A percentile compares a stretch with the other conserved stretches of the same genome.
These are phyloP conservation scores for Cyclaneusma minus DNA, from an alignment of 2,329 filamentous ascomycete species.

Conservation along the genomic window DNA sequence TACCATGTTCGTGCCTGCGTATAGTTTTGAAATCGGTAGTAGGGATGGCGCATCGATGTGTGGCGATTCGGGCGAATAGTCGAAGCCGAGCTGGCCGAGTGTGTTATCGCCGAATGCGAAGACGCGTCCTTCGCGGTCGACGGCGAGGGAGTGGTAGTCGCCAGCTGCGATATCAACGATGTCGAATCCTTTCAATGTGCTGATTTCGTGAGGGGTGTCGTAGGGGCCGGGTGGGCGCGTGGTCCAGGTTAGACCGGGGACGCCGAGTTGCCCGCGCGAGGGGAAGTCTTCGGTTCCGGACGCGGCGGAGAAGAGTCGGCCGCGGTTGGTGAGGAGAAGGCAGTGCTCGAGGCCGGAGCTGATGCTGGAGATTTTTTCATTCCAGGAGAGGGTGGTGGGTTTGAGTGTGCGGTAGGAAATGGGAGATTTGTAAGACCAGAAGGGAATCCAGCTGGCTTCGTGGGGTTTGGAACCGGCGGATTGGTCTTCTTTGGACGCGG, in stretches of 20 bases:
- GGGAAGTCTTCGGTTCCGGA: constrained; percentile 68
- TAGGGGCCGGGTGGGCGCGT: constrained; percentile 64
- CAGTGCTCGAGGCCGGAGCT: constrained; percentile 73
- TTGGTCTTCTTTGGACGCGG: constrained; percentile 61
- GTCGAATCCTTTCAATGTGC: constrained; percentile 52
- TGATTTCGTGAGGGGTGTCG: constrained; percentile 70
- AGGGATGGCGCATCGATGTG: constrained; percentile 55
- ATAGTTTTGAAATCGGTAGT: constrained; percentile 57
- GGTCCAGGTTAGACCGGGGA: constrained; percentile 68
- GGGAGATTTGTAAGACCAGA: constrained; percentile 43
- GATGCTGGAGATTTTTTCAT: constrained; percentile 61
- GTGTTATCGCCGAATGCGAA: constrained; percentile 89
- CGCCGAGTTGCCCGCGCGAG: constrained; percentile 69
- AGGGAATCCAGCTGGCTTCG: constrained; percentile 55
- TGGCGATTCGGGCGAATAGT: constrained; percentile 44
- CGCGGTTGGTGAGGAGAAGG: constrained; percentile 67
- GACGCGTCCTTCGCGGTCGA: constrained; percentile 60
- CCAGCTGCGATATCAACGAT: constrained; percentile 66
- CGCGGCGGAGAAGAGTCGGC: constrained; percentile 79
- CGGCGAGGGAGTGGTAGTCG: constrained; percentile 70
- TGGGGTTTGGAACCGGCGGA: constrained; percentile 42
- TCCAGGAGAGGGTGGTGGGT: constrained; percentile 45
- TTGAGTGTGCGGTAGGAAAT: constrained; percentile 62
- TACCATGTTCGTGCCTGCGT: constrained; percentile 45
- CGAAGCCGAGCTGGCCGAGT: constrained; percentile 79